Evolutionary conservation across 345 rosid genomes (phyloP).

Genomic region (Microcos paniculata): DNA sequence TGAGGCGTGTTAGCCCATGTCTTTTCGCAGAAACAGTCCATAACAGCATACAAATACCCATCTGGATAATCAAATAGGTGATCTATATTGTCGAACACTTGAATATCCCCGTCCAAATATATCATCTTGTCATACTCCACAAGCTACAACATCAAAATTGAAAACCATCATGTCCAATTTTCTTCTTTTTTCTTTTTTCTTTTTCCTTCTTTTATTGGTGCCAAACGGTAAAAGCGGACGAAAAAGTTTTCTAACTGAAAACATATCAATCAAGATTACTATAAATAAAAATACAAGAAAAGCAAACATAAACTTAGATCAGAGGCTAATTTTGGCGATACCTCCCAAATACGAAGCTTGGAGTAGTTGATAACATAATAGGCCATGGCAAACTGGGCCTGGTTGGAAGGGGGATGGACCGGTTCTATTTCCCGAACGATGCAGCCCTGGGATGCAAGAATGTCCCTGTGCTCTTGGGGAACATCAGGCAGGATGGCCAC

Average conservation of each 20-base stretch:
- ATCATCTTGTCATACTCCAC: constrained; percentile 67
- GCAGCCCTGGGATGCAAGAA: constrained; percentile 57
- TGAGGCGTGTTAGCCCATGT: constrained; percentile 48
- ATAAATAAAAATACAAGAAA: neutral
- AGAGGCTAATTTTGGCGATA: neutral
- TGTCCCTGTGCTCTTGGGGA: constrained; percentile 55
- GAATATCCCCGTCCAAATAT: constrained; percentile 69
- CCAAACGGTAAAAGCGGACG: no score
- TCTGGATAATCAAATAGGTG: constrained; percentile 45
- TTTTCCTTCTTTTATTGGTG: no score
- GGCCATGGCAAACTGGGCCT: constrained; percentile 58
- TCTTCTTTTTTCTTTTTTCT: no score
- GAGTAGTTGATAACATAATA: constrained; percentile 75
- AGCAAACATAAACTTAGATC: no score
- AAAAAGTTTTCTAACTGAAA: no score
- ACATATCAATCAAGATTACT: no score
- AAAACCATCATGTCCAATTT: no score
- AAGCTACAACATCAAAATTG: constrained; percentile 48
- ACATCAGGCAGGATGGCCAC: constrained; percentile 72
- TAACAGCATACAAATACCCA: constrained; percentile 47
- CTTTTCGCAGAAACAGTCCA: constrained; percentile 58
- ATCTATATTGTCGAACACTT: constrained; percentile 61
- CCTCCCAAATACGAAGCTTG: constrained; percentile 85
- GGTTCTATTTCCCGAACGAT: constrained; percentile 58
- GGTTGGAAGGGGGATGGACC: constrained; percentile 49